A percentile compares a stretch with the other conserved stretches of the same genome.
phyloP scores from a whole-genome alignment of 495 filamentous ascomycete genomes.

The Aspergillus kassunensis region DNA sequence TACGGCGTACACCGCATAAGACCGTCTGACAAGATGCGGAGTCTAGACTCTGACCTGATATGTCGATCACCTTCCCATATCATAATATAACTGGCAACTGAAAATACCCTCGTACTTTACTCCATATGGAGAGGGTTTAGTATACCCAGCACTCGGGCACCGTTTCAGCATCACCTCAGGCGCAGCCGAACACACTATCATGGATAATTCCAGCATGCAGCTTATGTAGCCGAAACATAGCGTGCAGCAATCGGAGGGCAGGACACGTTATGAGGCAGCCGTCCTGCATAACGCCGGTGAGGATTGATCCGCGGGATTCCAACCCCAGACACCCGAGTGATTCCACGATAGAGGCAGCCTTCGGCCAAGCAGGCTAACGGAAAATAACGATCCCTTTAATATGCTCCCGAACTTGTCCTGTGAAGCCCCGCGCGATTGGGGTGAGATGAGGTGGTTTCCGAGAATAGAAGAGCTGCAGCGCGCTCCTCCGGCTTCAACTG shows the following conservation, averaged over 20 bases:
- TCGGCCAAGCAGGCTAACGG: neutral
- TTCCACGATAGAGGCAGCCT: neutral
- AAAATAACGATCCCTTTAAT: neutral
- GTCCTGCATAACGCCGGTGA: neutral
- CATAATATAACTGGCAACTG: too few relatives aligned
- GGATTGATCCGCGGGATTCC: neutral
- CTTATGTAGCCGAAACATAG: neutral
- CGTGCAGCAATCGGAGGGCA: neutral
- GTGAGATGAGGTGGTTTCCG: neutral
- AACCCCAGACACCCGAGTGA: neutral
- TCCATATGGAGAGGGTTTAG: neutral
- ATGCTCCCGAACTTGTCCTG: neutral
- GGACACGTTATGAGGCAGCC: neutral
- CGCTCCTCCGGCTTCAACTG: neutral
- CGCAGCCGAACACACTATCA: neutral
- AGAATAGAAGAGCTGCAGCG: constrained; percentile 8
- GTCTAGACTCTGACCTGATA: neutral
- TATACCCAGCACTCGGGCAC: constrained; percentile 3
- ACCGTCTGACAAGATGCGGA: neutral
- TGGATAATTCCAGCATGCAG: neutral
- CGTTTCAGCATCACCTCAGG: constrained; percentile 1
- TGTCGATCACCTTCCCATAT: neutral
- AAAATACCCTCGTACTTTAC: too few relatives aligned
- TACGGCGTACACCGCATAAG: neutral
- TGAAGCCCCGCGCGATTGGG: constrained; percentile 9